A percentile compares a stretch with the other conserved stretches of the same genome.
These are phyloP conservation scores for Trichothecium roseum DNA, from an alignment of 2,329 filamentous ascomycete species.

Conservation along the genomic window DNA sequence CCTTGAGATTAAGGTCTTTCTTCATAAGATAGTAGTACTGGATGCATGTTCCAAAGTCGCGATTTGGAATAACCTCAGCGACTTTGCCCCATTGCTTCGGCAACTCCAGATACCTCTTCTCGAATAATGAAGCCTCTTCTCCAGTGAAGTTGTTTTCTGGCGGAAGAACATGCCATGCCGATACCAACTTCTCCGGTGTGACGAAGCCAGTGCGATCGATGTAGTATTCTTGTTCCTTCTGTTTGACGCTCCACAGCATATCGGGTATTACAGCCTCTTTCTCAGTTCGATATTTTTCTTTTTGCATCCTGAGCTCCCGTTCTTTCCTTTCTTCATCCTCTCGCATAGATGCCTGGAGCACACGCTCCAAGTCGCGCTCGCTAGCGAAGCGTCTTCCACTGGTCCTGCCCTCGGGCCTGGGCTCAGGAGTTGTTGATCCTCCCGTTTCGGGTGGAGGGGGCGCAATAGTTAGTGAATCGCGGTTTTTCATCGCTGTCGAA, in stretches of 20 bases:
- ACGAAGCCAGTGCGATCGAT: slow-evolving; percentile 56
- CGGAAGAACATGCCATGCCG: slow-evolving; percentile 61
- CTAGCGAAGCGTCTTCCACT: slow-evolving; percentile 51
- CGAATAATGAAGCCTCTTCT: slow-evolving; percentile 60
- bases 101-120: slow-evolving; percentile 62
- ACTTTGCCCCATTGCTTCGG: slow-evolving; percentile 79
- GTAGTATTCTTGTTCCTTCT: slow-evolving; percentile 48
- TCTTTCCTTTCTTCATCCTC: slow-evolving; percentile 63
- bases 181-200: slow-evolving; percentile 55
- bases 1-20: slow-evolving; percentile 65
- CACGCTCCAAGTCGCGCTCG: slow-evolving; percentile 63
- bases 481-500: slow-evolving; percentile 41
- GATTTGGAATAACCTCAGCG: slow-evolving; percentile 53
- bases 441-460: slow-evolving; percentile 22
- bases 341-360: slow-evolving; percentile 60
- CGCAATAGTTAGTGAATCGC: slow-evolving; percentile 39
- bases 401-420: slow-evolving; percentile 46
- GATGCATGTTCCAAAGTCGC: slow-evolving; percentile 71
- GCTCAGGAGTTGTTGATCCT: slow-evolving; percentile 35
- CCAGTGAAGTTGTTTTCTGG: slow-evolving; percentile 65
- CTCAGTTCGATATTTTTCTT: slow-evolving; percentile 62
- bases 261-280: slow-evolving; percentile 67
- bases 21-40: slow-evolving; percentile 80
- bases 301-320: slow-evolving; percentile 51
- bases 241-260: slow-evolving; percentile 54